Evolutionary conservation across 176 grass and related monocot species (phyloP), one percentile per base, ranked within the genome.

Genomic region (Rhynchospora breviuscula): DNA sequence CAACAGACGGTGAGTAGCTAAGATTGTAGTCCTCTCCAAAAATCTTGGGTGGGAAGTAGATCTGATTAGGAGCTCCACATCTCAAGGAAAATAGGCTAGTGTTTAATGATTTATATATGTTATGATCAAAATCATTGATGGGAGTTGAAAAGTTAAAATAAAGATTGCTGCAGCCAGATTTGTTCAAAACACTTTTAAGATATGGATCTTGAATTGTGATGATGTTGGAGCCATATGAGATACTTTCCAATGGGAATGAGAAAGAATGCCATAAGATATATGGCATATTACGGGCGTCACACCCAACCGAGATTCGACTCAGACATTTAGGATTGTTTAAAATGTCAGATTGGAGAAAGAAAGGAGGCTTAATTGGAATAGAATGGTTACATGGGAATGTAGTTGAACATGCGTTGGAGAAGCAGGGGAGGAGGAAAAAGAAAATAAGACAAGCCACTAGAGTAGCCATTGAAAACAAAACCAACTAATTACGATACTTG

Each of bases 81-180:
- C 46, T 46, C 10, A 82, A 3, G 0, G 57, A 82, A 82, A 61
- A 65, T 52, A 82, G 60, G 59, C 13, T 31, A 17, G 4, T 53
- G 0, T 18, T 67, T 2, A 66, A 25, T 17, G 1, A 31, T 10
- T 10, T 0, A 51, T 65, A 26, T 6, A 17, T 81, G 2, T 6
- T 0, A 29, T 13, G 0, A 6, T 11, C 0, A 23, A 66, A 67
- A 12, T 15, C 2, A 17, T 12, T 26, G 70, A 76, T 1, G 17
- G 72, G 72, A 23, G 11, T 6, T 3, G 40, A 10, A 48, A 64
- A 67, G 17, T 51, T 13, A 18, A 82, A 67, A 62, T 26, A 48
- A 49, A 82, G 45, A 64, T 64, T 82, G 3, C n/a, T 6, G 52
- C 79, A 82, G 22, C 21, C 63, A 65, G 80, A 63, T 26, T 81